phyloP scores from a whole-genome alignment of 441 rosid species.

The Croton setiger region DNA sequence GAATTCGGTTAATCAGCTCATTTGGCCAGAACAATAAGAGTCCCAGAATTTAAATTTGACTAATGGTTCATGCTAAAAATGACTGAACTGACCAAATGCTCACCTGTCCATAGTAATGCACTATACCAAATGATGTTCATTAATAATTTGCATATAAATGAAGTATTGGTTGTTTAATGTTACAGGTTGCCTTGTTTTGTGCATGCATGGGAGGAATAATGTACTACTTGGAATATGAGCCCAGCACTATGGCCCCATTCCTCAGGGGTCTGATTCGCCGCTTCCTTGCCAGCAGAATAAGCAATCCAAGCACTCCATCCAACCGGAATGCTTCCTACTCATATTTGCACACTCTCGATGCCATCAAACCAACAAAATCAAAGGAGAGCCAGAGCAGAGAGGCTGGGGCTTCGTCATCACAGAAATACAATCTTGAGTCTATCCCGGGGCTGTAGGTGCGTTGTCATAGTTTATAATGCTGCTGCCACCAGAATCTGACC shows the following conservation, averaged over 20 bases:
- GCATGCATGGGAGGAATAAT: constrained; percentile 99
- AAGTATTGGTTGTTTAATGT: constrained; percentile 12
- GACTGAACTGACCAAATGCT: too few relatives aligned
- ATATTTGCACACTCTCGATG: constrained; percentile 64
- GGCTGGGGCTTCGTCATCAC: constrained; percentile 39
- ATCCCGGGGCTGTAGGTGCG: constrained; percentile 74
- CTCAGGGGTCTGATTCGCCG: constrained; percentile 88
- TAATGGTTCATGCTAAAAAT: too few relatives aligned
- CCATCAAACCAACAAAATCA: constrained; percentile 49
- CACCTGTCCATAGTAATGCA: neutral
- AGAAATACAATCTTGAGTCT: constrained; percentile 87
- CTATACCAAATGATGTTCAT: neutral
- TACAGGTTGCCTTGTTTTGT: constrained; percentile 90
- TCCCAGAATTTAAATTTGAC: too few relatives aligned
- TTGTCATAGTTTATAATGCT: constrained; percentile 6
- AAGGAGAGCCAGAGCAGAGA: constrained; percentile 52
- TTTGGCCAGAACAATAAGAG: too few relatives aligned
- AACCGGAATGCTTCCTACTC: constrained; percentile 59
- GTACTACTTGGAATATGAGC: constrained; percentile 93
- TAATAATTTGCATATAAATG: constrained; percentile 1
- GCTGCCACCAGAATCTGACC: constrained; percentile 1
- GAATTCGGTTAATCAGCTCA: too few relatives aligned
- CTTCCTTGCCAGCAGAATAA: constrained; percentile 92
- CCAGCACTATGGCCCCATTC: constrained; percentile 94
- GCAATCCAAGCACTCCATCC: constrained; percentile 64